Evolutionary conservation across 352 stramenopile species (phyloP), one percentile per base, ranked within the genome.

Genomic region (Plasmopara viticola): DNA sequence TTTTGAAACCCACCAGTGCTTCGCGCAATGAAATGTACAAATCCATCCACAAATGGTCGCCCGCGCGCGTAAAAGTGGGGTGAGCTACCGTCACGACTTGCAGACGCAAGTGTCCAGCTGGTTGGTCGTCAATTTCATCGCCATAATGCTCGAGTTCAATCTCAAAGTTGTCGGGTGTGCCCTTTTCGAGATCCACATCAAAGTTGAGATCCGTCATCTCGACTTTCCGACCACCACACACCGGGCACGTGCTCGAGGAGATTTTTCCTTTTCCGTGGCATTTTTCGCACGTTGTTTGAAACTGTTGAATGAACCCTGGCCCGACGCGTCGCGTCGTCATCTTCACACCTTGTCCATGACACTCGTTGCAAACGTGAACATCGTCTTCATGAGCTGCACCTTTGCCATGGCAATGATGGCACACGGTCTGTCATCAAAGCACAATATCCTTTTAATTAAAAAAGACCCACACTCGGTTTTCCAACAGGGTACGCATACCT

Each of bases 11-110:
- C 56, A 97, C 70, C 57, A 98, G 84, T 9, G 95, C 86, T 68
- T 98, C 91, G 8, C 96, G 93, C 50, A 98, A 78, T 29, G 90
- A 86, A 70, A 98, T 97, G 54, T 90, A 86, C 63, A 97, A 86
- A 41, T 96, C 96, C 68, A 96, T 96, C 72, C 95, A 97, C 39
- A 99, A 76, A 54, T 99, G 64, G 70, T 98, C 89, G 4, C 92
- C 88, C 54, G 98, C 90, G 31, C 95, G 84, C 15, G 95, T 84
- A 63, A 97, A 98, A 5, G 90, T 45, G 5, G 81, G 49, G 65
- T 98, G 81, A 6, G 74, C 71, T 42, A 79, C 62, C 18, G 97
- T 95, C 20, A 86, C 55, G 37, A 98, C 70, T 31, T 96, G 69
- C 54, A 98, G 84, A 17, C 95, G 84, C 43, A 98, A 64, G 71